A percentile compares a stretch with the other conserved stretches of the same genome.
Evolutionary conservation across 106 monocot genomes (phyloP).

Genomic region (Triglochin maritima): DNA sequence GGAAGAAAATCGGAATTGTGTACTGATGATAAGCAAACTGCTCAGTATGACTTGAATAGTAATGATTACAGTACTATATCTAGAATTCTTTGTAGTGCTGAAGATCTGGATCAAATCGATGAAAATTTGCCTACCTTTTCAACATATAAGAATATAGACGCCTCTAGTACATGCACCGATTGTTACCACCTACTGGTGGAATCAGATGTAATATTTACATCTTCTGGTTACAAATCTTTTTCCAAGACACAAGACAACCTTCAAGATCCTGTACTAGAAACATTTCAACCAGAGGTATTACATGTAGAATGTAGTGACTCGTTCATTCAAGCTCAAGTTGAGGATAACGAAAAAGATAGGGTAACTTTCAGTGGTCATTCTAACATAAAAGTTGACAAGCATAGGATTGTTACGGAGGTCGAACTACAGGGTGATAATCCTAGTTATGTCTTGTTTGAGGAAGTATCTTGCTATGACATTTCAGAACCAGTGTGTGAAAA

Average conservation of each 20-base stretch:
- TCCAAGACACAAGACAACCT: neutral
- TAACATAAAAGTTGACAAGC: neutral
- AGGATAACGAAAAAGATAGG: neutral
- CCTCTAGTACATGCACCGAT: neutral
- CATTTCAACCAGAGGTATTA: conserved; percentile 1
- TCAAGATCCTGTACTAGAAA: neutral
- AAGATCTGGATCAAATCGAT: neutral
- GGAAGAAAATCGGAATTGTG: neutral
- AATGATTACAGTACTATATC: neutral
- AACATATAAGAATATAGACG: neutral
- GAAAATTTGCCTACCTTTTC: conserved; percentile 3
- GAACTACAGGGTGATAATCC: conserved; percentile 1
- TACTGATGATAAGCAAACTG: neutral
- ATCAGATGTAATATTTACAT: neutral
- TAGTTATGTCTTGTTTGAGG: neutral
- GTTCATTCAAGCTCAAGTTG: neutral
- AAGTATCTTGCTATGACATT: conserved; percentile 2
- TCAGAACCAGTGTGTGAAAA: neutral
- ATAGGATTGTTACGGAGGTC: too few species aligned
- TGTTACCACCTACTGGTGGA: neutral
- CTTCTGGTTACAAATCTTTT: neutral
- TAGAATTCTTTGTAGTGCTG: neutral
- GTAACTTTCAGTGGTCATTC: neutral
- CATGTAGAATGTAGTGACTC: neutral
- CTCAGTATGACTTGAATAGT: neutral